These are phyloP conservation scores for Fusarium tupiense DNA, from an alignment of 2,329 filamentous ascomycete species.

Conservation along the genomic window DNA sequence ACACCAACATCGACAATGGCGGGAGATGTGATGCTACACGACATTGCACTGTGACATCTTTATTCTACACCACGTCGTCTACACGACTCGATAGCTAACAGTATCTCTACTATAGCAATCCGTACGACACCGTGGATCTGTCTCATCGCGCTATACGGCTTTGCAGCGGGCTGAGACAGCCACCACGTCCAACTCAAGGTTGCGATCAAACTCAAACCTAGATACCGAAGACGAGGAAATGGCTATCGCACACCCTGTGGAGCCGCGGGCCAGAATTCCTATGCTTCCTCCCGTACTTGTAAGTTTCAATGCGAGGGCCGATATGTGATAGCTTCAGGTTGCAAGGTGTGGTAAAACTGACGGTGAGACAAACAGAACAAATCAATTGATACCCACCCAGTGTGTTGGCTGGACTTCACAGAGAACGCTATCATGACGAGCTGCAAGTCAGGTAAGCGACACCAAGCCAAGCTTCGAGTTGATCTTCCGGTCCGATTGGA, in stretches of 20 bases:
- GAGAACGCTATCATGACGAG: constrained; percentile 93
- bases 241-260: constrained; percentile 79
- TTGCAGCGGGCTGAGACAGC: constrained; percentile 70
- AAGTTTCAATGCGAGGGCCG: constrained; percentile 46
- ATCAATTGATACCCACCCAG: constrained; percentile 82
- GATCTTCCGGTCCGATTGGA: constrained; percentile 13
- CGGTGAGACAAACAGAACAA: constrained; percentile 68
- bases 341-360: constrained; percentile 23
- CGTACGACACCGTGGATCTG: constrained; percentile 58
- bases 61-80: not conserved
- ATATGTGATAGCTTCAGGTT: not conserved
- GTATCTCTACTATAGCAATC: constrained; percentile 29
- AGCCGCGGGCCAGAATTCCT: constrained; percentile 83
- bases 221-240: constrained; percentile 66
- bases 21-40: not conserved
- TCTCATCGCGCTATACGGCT: constrained; percentile 60
- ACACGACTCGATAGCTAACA: constrained; percentile 22
- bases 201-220: constrained; percentile 77
- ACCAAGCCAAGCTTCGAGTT: not conserved
- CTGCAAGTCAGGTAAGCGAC: constrained; percentile 82
- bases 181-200: constrained; percentile 64
- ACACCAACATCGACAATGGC: not conserved
- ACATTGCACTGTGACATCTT: not conserved
- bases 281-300: constrained; percentile 92
- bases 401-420: constrained; percentile 93